Conservation (phyloP, 805 yeast species). For the Metschnikowia noctiluminum region DNA sequence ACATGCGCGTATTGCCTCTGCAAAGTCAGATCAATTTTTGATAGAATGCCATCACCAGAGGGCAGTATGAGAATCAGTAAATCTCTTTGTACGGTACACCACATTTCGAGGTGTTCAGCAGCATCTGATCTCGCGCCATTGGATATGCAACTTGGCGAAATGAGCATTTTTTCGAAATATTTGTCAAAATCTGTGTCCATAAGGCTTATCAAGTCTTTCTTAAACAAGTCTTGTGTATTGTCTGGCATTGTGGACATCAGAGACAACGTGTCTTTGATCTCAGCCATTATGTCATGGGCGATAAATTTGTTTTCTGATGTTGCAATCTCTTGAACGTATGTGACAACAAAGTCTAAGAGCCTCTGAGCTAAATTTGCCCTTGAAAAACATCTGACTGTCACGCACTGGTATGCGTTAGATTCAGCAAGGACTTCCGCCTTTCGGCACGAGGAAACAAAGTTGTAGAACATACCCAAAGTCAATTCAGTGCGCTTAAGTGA, state of each 20-base stretch:
- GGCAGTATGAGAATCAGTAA: slow-evolving; percentile 3
- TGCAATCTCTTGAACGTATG: neutral
- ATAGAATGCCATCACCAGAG: neutral
- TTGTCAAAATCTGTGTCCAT: slow-evolving; percentile 28
- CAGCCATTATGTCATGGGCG: neutral
- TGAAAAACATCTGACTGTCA: slow-evolving; percentile 1
- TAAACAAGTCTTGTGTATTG: slow-evolving; percentile 22
- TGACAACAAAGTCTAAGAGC: slow-evolving; percentile 4
- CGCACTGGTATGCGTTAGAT: slow-evolving; percentile 4
- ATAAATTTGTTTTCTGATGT: neutral
- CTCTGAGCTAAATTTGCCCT: slow-evolving; percentile 1
- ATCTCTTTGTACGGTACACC: slow-evolving; percentile 11
- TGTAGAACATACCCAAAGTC: slow-evolving; percentile 22
- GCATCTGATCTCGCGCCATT: neutral
- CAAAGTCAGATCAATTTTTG: neutral
- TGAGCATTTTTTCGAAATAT: slow-evolving; percentile 23
- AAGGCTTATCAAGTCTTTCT: slow-evolving; percentile 10
- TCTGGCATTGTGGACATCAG: slow-evolving; percentile 1
- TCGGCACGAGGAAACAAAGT: slow-evolving; percentile 25
- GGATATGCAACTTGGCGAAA: slow-evolving; percentile 4
- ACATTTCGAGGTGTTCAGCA: slow-evolving; percentile 6
- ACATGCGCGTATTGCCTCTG: slow-evolving; percentile 1
- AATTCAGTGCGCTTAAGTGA: neutral
- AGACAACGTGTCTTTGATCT: neutral
- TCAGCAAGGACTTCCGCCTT: slow-evolving; percentile 19